These are phyloP conservation scores for Kwoniella shandongensis DNA, from an alignment of 768 basidiomycete species.

Conservation along the genomic window DNA sequence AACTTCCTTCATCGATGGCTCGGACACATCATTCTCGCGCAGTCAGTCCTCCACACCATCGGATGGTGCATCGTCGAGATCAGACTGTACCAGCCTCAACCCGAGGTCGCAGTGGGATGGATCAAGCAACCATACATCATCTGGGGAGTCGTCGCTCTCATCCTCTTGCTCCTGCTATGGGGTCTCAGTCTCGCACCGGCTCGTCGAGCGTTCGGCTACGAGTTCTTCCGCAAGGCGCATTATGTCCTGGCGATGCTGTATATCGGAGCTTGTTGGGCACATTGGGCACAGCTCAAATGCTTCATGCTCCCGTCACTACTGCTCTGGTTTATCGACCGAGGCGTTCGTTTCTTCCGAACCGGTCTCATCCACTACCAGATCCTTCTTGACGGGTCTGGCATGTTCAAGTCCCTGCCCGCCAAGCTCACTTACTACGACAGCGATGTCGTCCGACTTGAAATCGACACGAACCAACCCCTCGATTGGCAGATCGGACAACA, in stretches of 20 bases:
- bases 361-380: constrained; percentile 34
- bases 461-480: constrained; percentile 17
- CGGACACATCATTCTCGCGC: constrained; percentile 36
- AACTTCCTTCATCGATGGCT: constrained; percentile 40
- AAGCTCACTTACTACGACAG: constrained; percentile 21
- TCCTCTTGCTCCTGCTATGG: constrained; percentile 31
- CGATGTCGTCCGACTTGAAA: constrained; percentile 28
- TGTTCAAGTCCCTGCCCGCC: constrained; percentile 26
- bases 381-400: constrained; percentile 25
- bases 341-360: constrained; percentile 23
- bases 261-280: constrained; percentile 33
- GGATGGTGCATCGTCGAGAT: constrained; percentile 37
- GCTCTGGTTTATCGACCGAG: constrained; percentile 30
- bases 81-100: constrained; percentile 36
- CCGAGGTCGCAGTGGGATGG: constrained; percentile 18
- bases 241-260: constrained; percentile 37
- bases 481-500: constrained; percentile 32
- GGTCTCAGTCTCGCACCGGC: constrained; percentile 16
- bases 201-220: constrained; percentile 33
- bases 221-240: constrained; percentile 40
- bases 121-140: constrained; percentile 32
- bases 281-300: constrained; percentile 34
- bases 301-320: constrained; percentile 33
- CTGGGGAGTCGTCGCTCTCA: constrained; percentile 34
- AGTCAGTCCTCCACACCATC: constrained; percentile 32